phyloP scores from a whole-genome alignment of 2,329 filamentous ascomycete genomes.

The Ambrosiella xylebori region DNA sequence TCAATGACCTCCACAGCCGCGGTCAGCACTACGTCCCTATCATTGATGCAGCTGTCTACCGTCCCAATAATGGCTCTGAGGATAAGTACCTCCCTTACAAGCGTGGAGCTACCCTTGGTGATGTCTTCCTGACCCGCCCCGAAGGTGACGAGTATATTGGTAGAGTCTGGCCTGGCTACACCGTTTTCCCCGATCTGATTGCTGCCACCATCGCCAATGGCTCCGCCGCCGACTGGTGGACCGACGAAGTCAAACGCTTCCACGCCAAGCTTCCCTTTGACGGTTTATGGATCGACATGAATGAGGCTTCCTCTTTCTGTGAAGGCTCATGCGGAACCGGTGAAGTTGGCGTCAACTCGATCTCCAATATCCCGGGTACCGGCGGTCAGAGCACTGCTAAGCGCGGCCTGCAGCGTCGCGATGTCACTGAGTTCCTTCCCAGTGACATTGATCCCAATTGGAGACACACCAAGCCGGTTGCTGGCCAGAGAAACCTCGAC shows the following conservation, averaged over 20 bases:
- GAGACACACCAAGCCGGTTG: constrained; percentile 35
- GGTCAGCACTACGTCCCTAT: constrained; percentile 58
- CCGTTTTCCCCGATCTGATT: constrained; percentile 56
- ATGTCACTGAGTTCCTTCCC: constrained; percentile 5
- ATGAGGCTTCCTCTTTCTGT: constrained; percentile 46
- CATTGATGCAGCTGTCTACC: constrained; percentile 54
- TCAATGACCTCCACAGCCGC: constrained; percentile 42
- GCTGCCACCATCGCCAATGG: constrained; percentile 40
- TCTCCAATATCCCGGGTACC: constrained; percentile 15
- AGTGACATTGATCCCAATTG: constrained; percentile 7
- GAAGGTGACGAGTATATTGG: constrained; percentile 42
- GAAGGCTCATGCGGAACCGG: constrained; percentile 53
- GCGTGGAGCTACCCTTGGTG: constrained; percentile 37
- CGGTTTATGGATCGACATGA: constrained; percentile 42
- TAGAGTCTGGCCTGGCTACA: constrained; percentile 58
- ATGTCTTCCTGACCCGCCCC: constrained; percentile 35
- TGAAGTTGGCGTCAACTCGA: constrained; percentile 38
- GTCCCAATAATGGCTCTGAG: constrained; percentile 51
- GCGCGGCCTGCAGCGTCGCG: background rate
- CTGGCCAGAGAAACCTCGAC: constrained; percentile 49
- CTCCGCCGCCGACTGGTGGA: constrained; percentile 53
- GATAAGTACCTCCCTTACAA: constrained; percentile 43
- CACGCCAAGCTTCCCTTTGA: constrained; percentile 34
- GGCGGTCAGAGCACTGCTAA: constrained; percentile 21
- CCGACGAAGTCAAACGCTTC: constrained; percentile 39